A percentile compares a stretch with the other conserved stretches of the same genome.
These are phyloP conservation scores for Neofusicoccum cordaticola DNA, from an alignment of 2,329 filamentous ascomycete species.

Conservation along the genomic window DNA sequence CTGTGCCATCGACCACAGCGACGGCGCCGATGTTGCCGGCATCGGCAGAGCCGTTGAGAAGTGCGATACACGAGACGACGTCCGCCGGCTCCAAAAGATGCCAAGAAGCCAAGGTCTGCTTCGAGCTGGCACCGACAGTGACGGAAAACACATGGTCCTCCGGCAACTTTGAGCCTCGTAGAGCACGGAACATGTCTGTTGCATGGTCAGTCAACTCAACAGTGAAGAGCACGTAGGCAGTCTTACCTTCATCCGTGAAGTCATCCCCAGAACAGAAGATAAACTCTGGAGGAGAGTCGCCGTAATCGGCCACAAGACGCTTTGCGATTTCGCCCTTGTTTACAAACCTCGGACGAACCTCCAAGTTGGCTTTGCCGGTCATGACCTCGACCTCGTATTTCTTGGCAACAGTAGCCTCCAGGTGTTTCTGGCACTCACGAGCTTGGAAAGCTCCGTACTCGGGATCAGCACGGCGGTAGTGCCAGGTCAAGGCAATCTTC, in stretches of 20 bases:
- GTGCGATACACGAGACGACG: slow-evolving; percentile 66
- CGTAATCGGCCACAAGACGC: slow-evolving; percentile 74
- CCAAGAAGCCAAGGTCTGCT: slow-evolving; percentile 87
- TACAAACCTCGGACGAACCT: slow-evolving; percentile 94
- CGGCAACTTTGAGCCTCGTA: slow-evolving; percentile 58
- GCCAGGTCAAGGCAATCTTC: slow-evolving; percentile 92
- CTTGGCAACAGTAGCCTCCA: slow-evolving; percentile 72
- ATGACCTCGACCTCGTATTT: slow-evolving; percentile 94
- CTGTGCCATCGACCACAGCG: slow-evolving; percentile 38
- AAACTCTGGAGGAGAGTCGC: slow-evolving; percentile 69
- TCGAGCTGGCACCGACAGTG: slow-evolving; percentile 86
- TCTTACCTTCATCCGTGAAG: slow-evolving; percentile 89
- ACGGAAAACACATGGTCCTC: slow-evolving; percentile 78
- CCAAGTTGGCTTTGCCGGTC: slow-evolving; percentile 93
- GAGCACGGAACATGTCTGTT: slow-evolving; percentile 76
- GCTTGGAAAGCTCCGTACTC: slow-evolving; percentile 80
- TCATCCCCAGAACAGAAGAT: slow-evolving; percentile 91
- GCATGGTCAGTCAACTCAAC: neutral
- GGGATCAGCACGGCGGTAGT: slow-evolving; percentile 88
- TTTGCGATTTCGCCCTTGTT: slow-evolving; percentile 97
- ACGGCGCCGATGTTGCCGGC: slow-evolving; percentile 40
- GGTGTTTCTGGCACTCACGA: slow-evolving; percentile 73
- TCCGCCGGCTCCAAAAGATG: slow-evolving; percentile 86
- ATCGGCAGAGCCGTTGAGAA: slow-evolving; percentile 52
- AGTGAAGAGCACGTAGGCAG: neutral